These are phyloP conservation scores for Saccharomycopsis microspora DNA, from an alignment of 805 yeast genomes.

Conservation along the genomic window DNA sequence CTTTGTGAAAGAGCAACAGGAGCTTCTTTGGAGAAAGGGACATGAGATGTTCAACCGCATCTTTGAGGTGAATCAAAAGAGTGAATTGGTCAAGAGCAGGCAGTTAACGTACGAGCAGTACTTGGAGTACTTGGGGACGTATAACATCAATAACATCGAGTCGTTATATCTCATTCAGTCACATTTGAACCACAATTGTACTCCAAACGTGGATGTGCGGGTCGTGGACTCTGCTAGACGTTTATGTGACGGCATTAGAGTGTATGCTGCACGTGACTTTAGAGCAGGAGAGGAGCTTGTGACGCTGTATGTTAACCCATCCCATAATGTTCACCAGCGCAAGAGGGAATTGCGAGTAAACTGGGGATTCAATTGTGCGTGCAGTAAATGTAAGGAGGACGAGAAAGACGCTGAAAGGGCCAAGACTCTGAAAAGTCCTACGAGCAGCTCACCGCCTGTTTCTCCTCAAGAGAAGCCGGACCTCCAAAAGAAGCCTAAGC, in stretches of 20 bases:
- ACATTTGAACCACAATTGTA: conserved; percentile 68
- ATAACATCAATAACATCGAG: conserved; percentile 62
- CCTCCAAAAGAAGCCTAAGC: not conserved
- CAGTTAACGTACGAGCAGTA: conserved; percentile 40
- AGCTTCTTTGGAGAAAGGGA: conserved; percentile 49
- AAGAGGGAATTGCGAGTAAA: conserved; percentile 54
- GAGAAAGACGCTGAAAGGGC: conserved; percentile 28
- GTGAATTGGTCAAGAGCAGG: conserved; percentile 15
- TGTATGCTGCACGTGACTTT: conserved; percentile 48
- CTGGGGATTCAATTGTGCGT: conserved; percentile 71
- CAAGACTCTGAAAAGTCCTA: not conserved
- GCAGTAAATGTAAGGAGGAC: conserved; percentile 55
- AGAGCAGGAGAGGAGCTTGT: conserved; percentile 55
- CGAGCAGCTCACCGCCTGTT: not conserved
- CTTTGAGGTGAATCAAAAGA: conserved; percentile 22
- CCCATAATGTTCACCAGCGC: conserved; percentile 49
- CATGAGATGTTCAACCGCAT: conserved; percentile 36
- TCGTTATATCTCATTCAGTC: conserved; percentile 54
- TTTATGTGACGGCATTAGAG: conserved; percentile 40
- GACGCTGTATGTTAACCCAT: conserved; percentile 61
- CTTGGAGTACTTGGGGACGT: conserved; percentile 54
- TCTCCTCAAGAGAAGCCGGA: not conserved
- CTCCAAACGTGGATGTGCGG: conserved; percentile 52
- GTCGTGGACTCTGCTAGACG: conserved; percentile 28
- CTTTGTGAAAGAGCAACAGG: conserved; percentile 44